These are phyloP conservation scores for Grigorovia humatica DNA, from an alignment of 805 yeast genomes.

Conservation along the genomic window DNA sequence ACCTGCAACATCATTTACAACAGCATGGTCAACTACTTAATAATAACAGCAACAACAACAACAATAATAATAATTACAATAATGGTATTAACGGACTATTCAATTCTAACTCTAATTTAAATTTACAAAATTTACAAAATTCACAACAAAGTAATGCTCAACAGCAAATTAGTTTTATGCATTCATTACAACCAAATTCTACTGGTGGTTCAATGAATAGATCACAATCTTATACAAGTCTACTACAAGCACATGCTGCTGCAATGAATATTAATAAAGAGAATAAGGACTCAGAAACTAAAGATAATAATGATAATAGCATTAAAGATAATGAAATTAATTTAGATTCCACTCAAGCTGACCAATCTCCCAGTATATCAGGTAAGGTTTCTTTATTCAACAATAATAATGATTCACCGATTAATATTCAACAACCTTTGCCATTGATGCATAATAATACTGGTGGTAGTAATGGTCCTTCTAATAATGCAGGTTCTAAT, in stretches of 20 bases:
- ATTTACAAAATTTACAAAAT: background rate
- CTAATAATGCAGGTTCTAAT: constrained; percentile 8
- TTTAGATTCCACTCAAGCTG: background rate
- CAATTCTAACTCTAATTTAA: background rate
- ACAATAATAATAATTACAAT: background rate
- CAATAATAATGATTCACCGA: background rate
- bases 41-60: background rate
- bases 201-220: constrained; percentile 29
- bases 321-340: constrained; percentile 12
- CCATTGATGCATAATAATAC: background rate
- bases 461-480: constrained; percentile 6
- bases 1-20: constrained; percentile 25
- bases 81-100: background rate
- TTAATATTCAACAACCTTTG: constrained; percentile 2
- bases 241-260: constrained; percentile 29
- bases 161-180: constrained; percentile 13
- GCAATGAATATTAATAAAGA: constrained; percentile 14
- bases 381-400: background rate
- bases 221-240: constrained; percentile 28
- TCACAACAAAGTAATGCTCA: background rate
- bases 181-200: constrained; percentile 27
- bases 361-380: background rate
- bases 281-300: constrained; percentile 7
- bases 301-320: constrained; percentile 7
- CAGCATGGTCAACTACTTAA: constrained; percentile 21